phyloP scores from a whole-genome alignment of 148 eudicot genomes.

The Fagopyrum homotropicum region DNA sequence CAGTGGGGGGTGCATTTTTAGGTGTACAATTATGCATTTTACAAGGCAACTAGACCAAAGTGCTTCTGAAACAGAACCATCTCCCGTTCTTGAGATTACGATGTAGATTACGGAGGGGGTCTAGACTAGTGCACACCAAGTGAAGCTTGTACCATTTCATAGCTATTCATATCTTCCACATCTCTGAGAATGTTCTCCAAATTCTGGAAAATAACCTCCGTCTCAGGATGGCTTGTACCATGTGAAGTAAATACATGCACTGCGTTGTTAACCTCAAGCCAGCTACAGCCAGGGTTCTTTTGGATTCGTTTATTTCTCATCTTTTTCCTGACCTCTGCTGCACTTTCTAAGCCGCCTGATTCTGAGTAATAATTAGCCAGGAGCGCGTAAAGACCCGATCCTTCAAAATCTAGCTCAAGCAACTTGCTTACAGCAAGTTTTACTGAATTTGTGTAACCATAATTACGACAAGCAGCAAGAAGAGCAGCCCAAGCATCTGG shows the following conservation, averaged over 20 bases:
- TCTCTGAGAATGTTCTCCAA: constrained; percentile 16
- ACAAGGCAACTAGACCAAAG: not conserved
- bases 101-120: not conserved
- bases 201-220: constrained; percentile 16
- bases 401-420: constrained; percentile 23
- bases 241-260: constrained; percentile 35
- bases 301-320: constrained; percentile 29
- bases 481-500: constrained; percentile 29
- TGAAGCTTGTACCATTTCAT: not conserved
- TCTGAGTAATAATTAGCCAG: constrained; percentile 29
- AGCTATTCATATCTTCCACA: constrained; percentile 16
- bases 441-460: constrained; percentile 19
- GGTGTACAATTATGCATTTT: not conserved
- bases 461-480: constrained; percentile 26
- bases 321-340: constrained; percentile 22
- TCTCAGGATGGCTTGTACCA: constrained; percentile 29
- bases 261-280: constrained; percentile 33
- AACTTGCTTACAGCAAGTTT: constrained; percentile 28
- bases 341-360: constrained; percentile 25
- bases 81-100: not conserved
- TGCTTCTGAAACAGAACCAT: not conserved
- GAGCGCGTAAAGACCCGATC: constrained; percentile 28
- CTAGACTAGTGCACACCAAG: not conserved
- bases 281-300: constrained; percentile 38
- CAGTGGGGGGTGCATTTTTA: not conserved